Evolutionary conservation across 768 basidiomycete species (phyloP), one percentile per base, ranked within the genome.

Genomic region (Leccinum disarticulatum): DNA sequence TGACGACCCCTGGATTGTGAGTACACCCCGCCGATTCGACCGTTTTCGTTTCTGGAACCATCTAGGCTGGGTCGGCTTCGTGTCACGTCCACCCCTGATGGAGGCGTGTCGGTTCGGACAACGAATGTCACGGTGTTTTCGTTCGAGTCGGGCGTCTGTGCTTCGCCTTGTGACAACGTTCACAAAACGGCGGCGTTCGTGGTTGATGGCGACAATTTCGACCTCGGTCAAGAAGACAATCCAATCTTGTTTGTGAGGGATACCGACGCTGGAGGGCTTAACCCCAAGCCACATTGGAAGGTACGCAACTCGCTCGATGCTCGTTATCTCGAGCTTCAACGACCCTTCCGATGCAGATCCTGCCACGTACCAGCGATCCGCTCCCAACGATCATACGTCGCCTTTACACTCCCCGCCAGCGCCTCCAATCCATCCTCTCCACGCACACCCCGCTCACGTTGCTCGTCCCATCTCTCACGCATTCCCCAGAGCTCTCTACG

Each of bases 1-100:
- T 93, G 47, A 64, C 67, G 2, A 72, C 80, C n/a, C 88, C 90
- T 35, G 93, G 93, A 52, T 78, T 88, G 91, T 90, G 58, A 54
- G 82, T 3, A n/a, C 8, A 6, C 27, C 38, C 25, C 13, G n/a
- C 4, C 11, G 11, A 11, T 17, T 30, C 3, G 7, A 38, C 41
- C 25, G 0, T 4, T 25, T 43, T 51, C n/a, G 31, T 48, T 60
- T 48, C 62, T 38, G 2, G 22, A 31, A 8, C 46, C 43, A 5
- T 46, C 49, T 51, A 68, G 66, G 27, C 31, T 69, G 49, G 61
- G 66, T 35, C 69, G 66, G 13, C 68, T 72, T 19, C 65, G 51
- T 3, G 71, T 68, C 52, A 57, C 14, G 41, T 52, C 27, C 17
- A 33, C 11, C 10, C 36, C 43, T 1, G 55, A 59, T 25, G 65